Evolutionary conservation across 2,329 filamentous ascomycete species (phyloP).

Genomic region (Emmonsiellopsis sp.): DNA sequence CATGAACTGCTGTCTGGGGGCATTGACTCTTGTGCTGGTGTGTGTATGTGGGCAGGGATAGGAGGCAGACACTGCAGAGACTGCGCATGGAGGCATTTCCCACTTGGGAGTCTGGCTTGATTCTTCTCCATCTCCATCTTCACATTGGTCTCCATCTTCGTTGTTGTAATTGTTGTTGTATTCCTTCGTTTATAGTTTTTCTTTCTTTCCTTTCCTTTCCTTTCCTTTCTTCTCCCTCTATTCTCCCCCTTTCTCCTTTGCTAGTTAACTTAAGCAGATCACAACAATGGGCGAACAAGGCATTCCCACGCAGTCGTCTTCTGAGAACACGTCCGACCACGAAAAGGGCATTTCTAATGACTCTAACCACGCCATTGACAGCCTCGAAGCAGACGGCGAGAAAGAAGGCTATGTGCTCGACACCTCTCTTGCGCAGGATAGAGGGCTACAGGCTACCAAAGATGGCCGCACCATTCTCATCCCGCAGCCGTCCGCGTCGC

Average conservation of each 20-base stretch:
- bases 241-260: neutral
- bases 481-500: slow-evolving; percentile 27
- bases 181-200: neutral
- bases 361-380: neutral
- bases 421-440: slow-evolving; percentile 12
- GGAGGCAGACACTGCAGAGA: no score
- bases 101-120: no score
- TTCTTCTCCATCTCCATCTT: neutral
- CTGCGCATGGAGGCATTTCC: no score
- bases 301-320: neutral
- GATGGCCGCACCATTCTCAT: slow-evolving; percentile 29
- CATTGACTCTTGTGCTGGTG: no score
- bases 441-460: slow-evolving; percentile 20
- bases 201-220: neutral
- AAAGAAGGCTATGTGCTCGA: slow-evolving; percentile 25
- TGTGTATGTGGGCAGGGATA: no score
- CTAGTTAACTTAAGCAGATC: neutral
- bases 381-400: neutral
- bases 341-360: neutral
- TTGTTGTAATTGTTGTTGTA: neutral
- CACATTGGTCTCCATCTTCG: neutral
- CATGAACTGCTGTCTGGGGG: no score
- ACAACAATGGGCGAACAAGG: neutral
- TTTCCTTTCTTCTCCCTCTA: neutral
- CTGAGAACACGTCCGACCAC: neutral